Base-by-base conservation (phyloP, 2,329 filamentous ascomycete species). In the Aureobasidium sp. region DNA sequence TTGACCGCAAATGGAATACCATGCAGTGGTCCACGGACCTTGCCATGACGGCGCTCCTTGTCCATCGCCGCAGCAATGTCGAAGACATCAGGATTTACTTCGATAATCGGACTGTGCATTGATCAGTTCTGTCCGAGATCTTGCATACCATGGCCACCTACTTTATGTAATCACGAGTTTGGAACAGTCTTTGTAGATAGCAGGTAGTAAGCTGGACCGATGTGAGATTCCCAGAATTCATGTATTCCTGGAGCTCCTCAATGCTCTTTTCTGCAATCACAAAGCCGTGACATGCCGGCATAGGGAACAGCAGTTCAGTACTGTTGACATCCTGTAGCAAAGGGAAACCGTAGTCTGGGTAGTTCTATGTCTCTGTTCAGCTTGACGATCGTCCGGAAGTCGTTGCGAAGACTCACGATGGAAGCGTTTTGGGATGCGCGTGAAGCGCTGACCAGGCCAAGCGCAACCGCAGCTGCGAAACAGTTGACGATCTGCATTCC, bases 1-100 rank as follows among this genome's bases (percentile, higher is more conserved):
- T 91, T 91, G 66, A 90, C 82, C 2, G 87, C 77, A 70, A 89
- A 89, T 0, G 89, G 88, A 47, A 92, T 89, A 3, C 88, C 88
- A 70, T 91, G 88, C 1, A 92, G 78, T 0, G 84, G 84, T 1
- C 87, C 82, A n/a, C 86, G 81, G 11, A 85, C 71, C 42, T 75
- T 77, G 27, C 85, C 85, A 1, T 74, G 68, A 14, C 71, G 69
- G 20, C 88, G 81, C 72, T 91, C 87, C 0, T 69, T 70, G 67
- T 91, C 88, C 34, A 85, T 76, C 15, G 76, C 69, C 5, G 75
- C 74, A 3, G 88, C 88, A 62, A 90, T 89, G 25, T 73, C 66
- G 37, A 87, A 74, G 11, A 79, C 80, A 70, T 91, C 87, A 0
- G 88, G 87, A 70, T 91, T 91, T 41, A 85, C 67, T 68, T 91